Conservation (phyloP, 345 rosid species). For the Lepidium aucheri region DNA sequence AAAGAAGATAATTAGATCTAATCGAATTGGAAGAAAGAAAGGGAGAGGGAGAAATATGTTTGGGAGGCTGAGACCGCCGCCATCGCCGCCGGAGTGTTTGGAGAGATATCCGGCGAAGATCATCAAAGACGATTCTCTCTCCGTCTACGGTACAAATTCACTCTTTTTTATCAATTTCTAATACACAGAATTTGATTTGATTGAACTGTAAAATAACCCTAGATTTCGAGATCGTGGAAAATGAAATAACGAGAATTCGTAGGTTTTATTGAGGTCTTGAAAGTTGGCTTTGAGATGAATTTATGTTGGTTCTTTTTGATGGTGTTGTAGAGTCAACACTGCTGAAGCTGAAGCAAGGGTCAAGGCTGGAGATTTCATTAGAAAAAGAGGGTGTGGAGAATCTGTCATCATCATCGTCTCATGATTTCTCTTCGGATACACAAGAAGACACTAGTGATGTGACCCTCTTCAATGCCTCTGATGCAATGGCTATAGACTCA, state of each 20-base stretch:
- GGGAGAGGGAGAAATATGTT: slow-evolving; percentile 37
- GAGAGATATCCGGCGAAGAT: slow-evolving; percentile 61
- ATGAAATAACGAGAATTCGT: not conserved
- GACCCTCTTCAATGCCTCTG: not conserved
- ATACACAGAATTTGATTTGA: not conserved
- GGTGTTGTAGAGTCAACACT: slow-evolving; percentile 59
- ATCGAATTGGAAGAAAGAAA: not conserved
- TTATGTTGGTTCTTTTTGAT: not conserved
- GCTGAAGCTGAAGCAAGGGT: slow-evolving; percentile 67
- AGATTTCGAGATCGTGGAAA: not conserved
- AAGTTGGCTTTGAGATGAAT: not conserved
- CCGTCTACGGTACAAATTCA: slow-evolving; percentile 54
- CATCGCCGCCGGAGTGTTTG: slow-evolving; percentile 47
- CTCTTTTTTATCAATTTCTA: not conserved
- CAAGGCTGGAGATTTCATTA: slow-evolving; percentile 29
- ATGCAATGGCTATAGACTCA: slow-evolving; percentile 18
- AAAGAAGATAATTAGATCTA: not conserved
- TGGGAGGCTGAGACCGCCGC: slow-evolving; percentile 62
- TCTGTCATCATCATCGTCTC: slow-evolving; percentile 8
- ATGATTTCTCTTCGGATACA: not conserved
- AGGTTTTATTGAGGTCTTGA: not conserved
- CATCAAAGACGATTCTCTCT: slow-evolving; percentile 73
- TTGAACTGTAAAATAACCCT: not conserved
- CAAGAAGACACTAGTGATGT: not conserved
- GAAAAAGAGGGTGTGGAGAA: slow-evolving; percentile 17